Conservation (phyloP, 2,329 filamentous ascomycete species). For the Ciborinia camelliae region DNA sequence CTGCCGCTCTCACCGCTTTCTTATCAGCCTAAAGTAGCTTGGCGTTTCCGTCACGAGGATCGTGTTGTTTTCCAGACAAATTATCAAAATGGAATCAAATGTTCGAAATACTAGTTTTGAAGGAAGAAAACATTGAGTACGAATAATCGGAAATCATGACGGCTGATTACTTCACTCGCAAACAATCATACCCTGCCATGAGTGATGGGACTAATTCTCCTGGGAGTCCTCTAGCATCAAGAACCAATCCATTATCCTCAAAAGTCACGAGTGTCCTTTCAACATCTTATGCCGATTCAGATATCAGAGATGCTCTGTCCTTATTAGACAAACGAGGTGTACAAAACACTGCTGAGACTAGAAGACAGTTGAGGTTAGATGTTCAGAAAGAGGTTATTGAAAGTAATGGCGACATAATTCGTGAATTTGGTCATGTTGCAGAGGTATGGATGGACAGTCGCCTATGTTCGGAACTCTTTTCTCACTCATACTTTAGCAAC, state of each 20-base stretch:
- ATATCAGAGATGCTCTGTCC: slow-evolving; percentile 80
- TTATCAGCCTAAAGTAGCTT: slow-evolving; percentile 10
- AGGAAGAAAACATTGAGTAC: not conserved
- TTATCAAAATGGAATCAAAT: not conserved
- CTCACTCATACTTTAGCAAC: slow-evolving; percentile 59
- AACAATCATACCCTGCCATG: slow-evolving; percentile 24
- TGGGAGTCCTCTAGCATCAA: slow-evolving; percentile 32
- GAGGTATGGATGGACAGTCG: slow-evolving; percentile 55
- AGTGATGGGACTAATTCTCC: slow-evolving; percentile 30
- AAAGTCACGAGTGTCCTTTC: slow-evolving; percentile 85
- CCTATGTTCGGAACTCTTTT: slow-evolving; percentile 13
- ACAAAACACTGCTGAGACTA: slow-evolving; percentile 71
- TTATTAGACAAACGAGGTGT: slow-evolving; percentile 71
- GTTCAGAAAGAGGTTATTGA: slow-evolving; percentile 90
- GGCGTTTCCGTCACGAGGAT: not conserved
- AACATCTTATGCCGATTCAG: slow-evolving; percentile 85
- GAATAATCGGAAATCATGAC: slow-evolving; percentile 25
- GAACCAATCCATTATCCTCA: slow-evolving; percentile 64
- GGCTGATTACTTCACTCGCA: slow-evolving; percentile 33
- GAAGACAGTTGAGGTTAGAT: slow-evolving; percentile 75
- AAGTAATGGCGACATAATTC: slow-evolving; percentile 84
- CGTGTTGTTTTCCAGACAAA: slow-evolving; percentile 1
- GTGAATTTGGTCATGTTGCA: slow-evolving; percentile 84
- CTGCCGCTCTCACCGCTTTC: slow-evolving; percentile 16
- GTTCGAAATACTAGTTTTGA: not conserved